These are phyloP conservation scores for Rhizodiscina lignyota DNA, from an alignment of 495 filamentous ascomycete species.

Conservation along the genomic window DNA sequence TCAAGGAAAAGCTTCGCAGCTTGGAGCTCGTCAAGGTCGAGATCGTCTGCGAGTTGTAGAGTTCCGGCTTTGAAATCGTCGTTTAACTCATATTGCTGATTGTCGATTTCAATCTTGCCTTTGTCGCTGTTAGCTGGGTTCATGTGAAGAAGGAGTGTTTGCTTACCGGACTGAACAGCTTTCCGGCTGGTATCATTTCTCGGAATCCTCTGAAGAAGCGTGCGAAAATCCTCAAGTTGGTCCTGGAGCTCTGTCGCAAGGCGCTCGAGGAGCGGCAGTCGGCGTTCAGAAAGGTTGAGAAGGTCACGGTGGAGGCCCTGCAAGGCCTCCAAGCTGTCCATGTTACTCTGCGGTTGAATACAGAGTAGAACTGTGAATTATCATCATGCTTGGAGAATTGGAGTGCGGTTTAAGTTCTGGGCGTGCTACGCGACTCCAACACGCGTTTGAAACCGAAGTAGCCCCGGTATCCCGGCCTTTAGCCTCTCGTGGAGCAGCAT, in stretches of 20 bases:
- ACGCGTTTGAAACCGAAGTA: too few relatives aligned
- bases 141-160: neutral
- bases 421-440: too few relatives aligned
- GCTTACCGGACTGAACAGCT: slow-evolving; percentile 35
- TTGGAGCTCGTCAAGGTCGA: slow-evolving; percentile 78
- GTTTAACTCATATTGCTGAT: slow-evolving; percentile 66
- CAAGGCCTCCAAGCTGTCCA: slow-evolving; percentile 47
- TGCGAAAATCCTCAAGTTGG: slow-evolving; percentile 54
- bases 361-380: too few relatives aligned
- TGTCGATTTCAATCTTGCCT: slow-evolving; percentile 58
- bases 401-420: too few relatives aligned
- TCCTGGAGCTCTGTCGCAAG: slow-evolving; percentile 50
- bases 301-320: slow-evolving; percentile 68
- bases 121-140: slow-evolving; percentile 1
- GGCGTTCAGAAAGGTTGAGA: slow-evolving; percentile 42
- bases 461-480: too few relatives aligned
- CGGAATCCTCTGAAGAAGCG: slow-evolving; percentile 56
- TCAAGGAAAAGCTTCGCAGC: slow-evolving; percentile 57
- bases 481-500: too few relatives aligned
- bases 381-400: too few relatives aligned
- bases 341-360: slow-evolving; percentile 37
- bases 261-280: slow-evolving; percentile 42
- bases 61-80: slow-evolving; percentile 67
- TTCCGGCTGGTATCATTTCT: slow-evolving; percentile 54
- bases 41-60: slow-evolving; percentile 63